These are phyloP conservation scores for Creolimax fragrantissima DNA, from an alignment of 78 protist species.

Conservation along the genomic window DNA sequence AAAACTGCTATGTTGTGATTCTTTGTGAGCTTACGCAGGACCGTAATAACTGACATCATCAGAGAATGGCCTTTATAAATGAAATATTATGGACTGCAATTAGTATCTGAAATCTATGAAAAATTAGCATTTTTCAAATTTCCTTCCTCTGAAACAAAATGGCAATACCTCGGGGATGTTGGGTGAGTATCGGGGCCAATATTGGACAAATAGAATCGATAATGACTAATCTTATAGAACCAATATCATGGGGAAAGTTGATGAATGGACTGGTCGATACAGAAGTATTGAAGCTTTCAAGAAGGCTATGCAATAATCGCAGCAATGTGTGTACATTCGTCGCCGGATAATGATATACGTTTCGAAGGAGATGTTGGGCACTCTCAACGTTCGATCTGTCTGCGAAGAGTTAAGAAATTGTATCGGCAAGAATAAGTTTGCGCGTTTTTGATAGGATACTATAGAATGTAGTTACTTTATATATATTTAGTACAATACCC, in stretches of 20 bases:
- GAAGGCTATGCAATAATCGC: neutral
- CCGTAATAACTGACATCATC: neutral
- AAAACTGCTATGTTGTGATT: neutral
- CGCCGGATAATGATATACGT: neutral
- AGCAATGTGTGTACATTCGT: neutral
- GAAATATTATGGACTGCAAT: neutral
- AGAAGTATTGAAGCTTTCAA: neutral
- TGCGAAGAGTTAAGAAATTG: neutral
- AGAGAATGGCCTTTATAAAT: neutral
- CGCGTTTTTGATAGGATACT: neutral
- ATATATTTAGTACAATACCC: too few species aligned
- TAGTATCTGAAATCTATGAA: neutral
- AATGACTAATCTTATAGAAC: neutral
- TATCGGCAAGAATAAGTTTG: neutral
- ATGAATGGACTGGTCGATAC: neutral
- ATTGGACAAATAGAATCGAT: neutral
- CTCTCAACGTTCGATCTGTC: neutral
- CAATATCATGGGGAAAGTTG: too few species aligned
- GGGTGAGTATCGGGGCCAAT: neutral
- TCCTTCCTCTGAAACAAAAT: neutral
- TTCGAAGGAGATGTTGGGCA: neutral
- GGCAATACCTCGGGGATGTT: neutral
- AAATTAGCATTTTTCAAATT: neutral
- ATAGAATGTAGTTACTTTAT: neutral
- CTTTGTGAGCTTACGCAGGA: neutral